Evolutionary conservation across 148 eudicot genomes (phyloP).

Genomic region (Fallopia convolvulus): DNA sequence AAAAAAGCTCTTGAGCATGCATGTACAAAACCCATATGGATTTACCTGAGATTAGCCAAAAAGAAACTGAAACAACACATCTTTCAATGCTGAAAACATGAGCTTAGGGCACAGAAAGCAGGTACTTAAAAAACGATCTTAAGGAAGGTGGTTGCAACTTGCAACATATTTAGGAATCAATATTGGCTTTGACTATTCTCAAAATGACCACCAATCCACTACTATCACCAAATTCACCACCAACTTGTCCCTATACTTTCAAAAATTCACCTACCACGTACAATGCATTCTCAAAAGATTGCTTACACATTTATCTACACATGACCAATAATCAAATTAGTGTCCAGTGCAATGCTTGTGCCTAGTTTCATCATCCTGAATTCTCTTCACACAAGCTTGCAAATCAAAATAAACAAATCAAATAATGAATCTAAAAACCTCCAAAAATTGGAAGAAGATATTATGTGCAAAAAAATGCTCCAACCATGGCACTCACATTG

Average conservation of each 20-base stretch:
- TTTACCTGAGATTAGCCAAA: background rate
- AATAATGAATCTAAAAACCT: background rate
- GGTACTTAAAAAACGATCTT: background rate
- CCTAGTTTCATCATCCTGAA: constrained; percentile 21
- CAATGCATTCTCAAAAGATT: too few relatives aligned
- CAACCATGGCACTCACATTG: too few relatives aligned
- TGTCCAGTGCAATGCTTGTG: constrained; percentile 24
- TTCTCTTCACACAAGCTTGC: constrained; percentile 24
- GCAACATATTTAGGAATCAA: background rate
- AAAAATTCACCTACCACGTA: background rate
- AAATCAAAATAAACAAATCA: too few relatives aligned
- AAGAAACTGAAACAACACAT: background rate
- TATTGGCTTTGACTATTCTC: background rate
- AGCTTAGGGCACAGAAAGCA: background rate
- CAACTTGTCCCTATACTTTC: background rate
- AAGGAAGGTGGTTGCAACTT: background rate
- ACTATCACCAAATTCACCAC: background rate
- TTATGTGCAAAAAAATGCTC: background rate
- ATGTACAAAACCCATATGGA: background rate
- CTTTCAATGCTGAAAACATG: background rate
- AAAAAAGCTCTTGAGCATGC: background rate
- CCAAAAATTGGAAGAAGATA: background rate
- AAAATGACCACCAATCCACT: background rate
- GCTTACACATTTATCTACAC: constrained; percentile 26
- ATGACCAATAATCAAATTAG: constrained; percentile 25